Percentiles rank a stretch among this genome's conserved stretches.
Evolutionary conservation across 75 land plant genomes (phyloP).

Genomic region (Larix kaempferi): DNA sequence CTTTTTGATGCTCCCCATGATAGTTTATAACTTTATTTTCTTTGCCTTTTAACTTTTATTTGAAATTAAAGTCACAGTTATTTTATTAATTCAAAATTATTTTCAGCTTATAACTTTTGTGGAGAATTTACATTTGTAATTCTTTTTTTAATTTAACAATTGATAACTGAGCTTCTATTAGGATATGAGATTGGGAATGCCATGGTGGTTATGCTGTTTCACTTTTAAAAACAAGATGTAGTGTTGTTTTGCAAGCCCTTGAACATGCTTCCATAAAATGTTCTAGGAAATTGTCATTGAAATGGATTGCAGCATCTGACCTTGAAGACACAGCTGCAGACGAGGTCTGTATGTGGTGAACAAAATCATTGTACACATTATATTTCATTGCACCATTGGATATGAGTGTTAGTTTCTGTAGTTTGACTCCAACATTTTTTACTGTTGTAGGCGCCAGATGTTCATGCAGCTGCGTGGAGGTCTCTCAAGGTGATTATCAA

Average conservation of each 20-base stretch:
- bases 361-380: background rate
- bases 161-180: background rate
- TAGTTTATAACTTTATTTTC: background rate
- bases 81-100: background rate
- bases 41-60: background rate
- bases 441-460: conserved; percentile 55
- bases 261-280: conserved; percentile 59
- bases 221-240: too few relatives aligned
- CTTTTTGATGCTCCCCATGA: background rate
- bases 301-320: conserved; percentile 87
- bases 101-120: background rate
- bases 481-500: conserved; percentile 56
- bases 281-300: conserved; percentile 59
- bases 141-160: background rate
- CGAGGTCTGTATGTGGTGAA: conserved; percentile 39
- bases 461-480: conserved; percentile 69
- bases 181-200: background rate
- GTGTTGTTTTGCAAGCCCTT: conserved; percentile 52
- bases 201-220: too few relatives aligned
- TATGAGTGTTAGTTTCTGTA: background rate
- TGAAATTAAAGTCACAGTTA: background rate
- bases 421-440: background rate
- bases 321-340: conserved; percentile 65
- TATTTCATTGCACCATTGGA: background rate
- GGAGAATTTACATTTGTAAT: background rate